Evolutionary conservation across 192 early-diverging fungal species (phyloP).

Genomic region (Gonapodya prolifera): DNA sequence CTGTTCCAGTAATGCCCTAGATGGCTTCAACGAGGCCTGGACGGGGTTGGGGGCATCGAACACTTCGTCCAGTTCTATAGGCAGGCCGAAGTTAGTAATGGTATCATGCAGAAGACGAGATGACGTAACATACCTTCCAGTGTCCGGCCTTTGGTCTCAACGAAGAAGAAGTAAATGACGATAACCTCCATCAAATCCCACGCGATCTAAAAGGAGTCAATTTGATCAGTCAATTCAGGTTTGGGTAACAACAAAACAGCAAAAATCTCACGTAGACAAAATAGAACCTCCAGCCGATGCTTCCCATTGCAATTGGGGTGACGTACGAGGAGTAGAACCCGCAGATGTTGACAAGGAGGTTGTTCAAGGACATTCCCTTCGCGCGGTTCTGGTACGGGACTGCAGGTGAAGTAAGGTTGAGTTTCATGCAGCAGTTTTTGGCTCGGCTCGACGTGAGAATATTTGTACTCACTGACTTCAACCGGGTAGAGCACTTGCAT

Average conservation of each 20-base stretch:
- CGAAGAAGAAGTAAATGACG: slow-evolving; percentile 35
- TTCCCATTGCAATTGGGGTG: slow-evolving; percentile 12
- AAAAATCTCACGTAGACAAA: neutral
- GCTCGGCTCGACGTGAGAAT: neutral
- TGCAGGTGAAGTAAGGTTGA: no score
- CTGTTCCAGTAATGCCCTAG: no score
- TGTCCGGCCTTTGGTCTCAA: slow-evolving; percentile 28
- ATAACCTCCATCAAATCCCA: slow-evolving; percentile 28
- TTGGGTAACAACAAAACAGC: neutral
- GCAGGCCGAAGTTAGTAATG: slow-evolving; percentile 12
- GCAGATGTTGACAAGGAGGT: slow-evolving; percentile 26
- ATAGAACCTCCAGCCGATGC: slow-evolving; percentile 13
- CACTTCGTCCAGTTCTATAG: slow-evolving; percentile 22
- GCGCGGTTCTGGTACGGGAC: slow-evolving; percentile 24
- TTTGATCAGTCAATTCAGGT: neutral
- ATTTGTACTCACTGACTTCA: slow-evolving; percentile 13
- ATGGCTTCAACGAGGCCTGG: slow-evolving; percentile 20
- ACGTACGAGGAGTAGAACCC: slow-evolving; percentile 13
- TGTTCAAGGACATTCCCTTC: slow-evolving; percentile 28
- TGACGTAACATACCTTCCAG: slow-evolving; percentile 14
- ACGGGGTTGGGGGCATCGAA: slow-evolving; percentile 23
- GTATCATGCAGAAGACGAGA: slow-evolving; percentile 26
- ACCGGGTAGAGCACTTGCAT: slow-evolving; percentile 31
- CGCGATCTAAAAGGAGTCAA: slow-evolving; percentile 10
- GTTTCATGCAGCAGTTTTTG: neutral